These are phyloP conservation scores for Phyllachora maydis DNA, from an alignment of 2,329 filamentous ascomycete genomes.

Conservation along the genomic window DNA sequence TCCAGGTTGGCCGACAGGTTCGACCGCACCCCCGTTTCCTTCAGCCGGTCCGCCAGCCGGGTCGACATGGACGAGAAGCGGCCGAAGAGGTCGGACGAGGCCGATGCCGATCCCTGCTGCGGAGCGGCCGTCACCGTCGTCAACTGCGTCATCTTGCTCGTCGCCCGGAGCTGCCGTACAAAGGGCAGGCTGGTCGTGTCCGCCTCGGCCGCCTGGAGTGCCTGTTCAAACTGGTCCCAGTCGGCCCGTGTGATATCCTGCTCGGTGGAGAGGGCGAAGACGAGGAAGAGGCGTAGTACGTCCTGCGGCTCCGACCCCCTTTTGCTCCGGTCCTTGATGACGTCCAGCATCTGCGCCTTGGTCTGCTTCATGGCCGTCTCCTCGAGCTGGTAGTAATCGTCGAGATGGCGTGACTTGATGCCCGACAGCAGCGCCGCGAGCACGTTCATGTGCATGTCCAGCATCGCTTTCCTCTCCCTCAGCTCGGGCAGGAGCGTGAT, in stretches of 20 bases:
- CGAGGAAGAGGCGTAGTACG: constrained; percentile 85
- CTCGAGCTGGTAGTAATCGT: constrained; percentile 91
- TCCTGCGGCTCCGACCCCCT: constrained; percentile 74
- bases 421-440: constrained; percentile 52
- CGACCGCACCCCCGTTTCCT: constrained; percentile 64
- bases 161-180: constrained; percentile 78
- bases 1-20: constrained; percentile 71
- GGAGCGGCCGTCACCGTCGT: constrained; percentile 62
- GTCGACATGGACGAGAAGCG: constrained; percentile 85
- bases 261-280: constrained; percentile 92
- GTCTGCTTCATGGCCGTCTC: constrained; percentile 83
- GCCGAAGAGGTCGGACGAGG: constrained; percentile 82
- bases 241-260: constrained; percentile 68
- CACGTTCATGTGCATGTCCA: constrained; percentile 99
- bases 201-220: constrained; percentile 53
- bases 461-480: constrained; percentile 71
- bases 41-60: constrained; percentile 80
- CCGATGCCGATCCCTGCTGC: constrained; percentile 35
- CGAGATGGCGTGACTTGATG: constrained; percentile 84
- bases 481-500: constrained; percentile 86
- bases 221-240: constrained; percentile 70
- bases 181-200: constrained; percentile 67
- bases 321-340: constrained; percentile 50
- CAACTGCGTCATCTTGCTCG: constrained; percentile 96
- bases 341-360: constrained; percentile 71